Evolutionary conservation across 1,284 basidiomycete species (phyloP).

Genomic region (Trametes hirsuta): DNA sequence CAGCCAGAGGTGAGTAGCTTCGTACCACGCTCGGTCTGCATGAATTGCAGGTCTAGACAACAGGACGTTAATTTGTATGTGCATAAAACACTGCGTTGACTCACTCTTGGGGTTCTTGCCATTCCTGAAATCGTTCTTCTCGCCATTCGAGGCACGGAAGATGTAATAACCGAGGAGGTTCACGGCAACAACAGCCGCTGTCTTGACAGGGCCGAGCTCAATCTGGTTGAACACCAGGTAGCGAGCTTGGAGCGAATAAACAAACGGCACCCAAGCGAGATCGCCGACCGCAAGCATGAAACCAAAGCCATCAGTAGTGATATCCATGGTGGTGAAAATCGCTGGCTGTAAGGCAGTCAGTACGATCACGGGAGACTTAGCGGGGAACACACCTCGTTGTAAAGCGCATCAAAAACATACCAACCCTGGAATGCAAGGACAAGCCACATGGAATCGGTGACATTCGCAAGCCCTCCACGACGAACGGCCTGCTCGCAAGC

Average conservation of each 20-base stretch:
- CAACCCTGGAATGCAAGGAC: conserved; percentile 86
- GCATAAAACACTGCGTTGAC: conserved; percentile 19
- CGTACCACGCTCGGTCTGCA: conserved; percentile 86
- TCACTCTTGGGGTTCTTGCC: conserved; percentile 92
- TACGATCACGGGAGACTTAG: too few relatives aligned
- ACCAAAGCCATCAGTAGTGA: conserved; percentile 97
- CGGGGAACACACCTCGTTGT: conserved; percentile 74
- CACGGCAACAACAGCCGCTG: conserved; percentile 64
- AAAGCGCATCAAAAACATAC: conserved; percentile 88
- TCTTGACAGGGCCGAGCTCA: conserved; percentile 73
- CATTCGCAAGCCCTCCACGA: conserved; percentile 59
- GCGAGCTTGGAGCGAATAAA: conserved; percentile 92
- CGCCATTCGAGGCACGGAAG: conserved; percentile 87
- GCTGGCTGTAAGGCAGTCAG: conserved; percentile 54
- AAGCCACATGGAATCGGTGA: conserved; percentile 94
- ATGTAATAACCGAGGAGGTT: conserved; percentile 89
- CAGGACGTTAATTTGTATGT: not conserved
- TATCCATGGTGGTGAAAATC: conserved; percentile 96
- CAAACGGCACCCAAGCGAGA: conserved; percentile 94
- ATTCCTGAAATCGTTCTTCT: conserved; percentile 96
- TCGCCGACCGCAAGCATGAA: conserved; percentile 98
- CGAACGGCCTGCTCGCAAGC: conserved; percentile 88
- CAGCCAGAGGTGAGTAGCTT: conserved; percentile 94
- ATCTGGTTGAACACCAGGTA: conserved; percentile 90
- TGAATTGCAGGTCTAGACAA: conserved; percentile 70